Percentiles rank a stretch among this genome's conserved stretches.
Conservation (phyloP, 1,284 basidiomycete genomes). For the Ustilago sp. region DNA sequence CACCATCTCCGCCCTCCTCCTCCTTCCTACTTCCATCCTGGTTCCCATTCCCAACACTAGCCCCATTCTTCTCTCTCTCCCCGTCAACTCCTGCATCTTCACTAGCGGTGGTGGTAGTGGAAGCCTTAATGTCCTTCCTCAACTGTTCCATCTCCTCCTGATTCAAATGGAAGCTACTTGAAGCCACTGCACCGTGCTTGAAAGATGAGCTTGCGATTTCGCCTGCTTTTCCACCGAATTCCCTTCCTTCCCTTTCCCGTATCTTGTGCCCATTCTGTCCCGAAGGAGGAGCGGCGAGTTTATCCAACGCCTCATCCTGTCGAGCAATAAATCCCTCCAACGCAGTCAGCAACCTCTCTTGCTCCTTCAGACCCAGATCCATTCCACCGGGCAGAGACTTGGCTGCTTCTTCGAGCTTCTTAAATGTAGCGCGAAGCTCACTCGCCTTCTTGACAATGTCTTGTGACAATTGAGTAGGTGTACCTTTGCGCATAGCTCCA, state of each 20-base stretch:
- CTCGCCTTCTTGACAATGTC: slow-evolving; percentile 32
- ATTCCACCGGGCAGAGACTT: slow-evolving; percentile 21
- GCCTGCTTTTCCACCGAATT: neutral
- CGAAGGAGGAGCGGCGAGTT: neutral
- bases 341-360: slow-evolving; percentile 8
- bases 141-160: slow-evolving; percentile 33
- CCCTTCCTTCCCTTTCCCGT: neutral
- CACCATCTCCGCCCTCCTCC: slow-evolving; percentile 5
- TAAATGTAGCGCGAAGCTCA: slow-evolving; percentile 17
- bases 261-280: neutral
- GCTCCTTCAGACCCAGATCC: slow-evolving; percentile 30
- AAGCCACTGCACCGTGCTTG: slow-evolving; percentile 26
- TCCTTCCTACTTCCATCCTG: neutral
- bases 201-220: slow-evolving; percentile 6
- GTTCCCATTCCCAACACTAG: neutral
- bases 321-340: slow-evolving; percentile 20
- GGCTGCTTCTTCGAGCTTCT: slow-evolving; percentile 27
- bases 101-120: slow-evolving; percentile 2
- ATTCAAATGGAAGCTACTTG: slow-evolving; percentile 27
- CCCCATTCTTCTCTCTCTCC: neutral
- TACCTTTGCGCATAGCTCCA: slow-evolving; percentile 9
- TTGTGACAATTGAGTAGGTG: slow-evolving; percentile 23
- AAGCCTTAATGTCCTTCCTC: slow-evolving; percentile 23
- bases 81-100: neutral
- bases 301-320: slow-evolving; percentile 7